These are phyloP conservation scores for Penicillium paradoxum DNA, from an alignment of 495 filamentous ascomycete genomes.

Conservation along the genomic window DNA sequence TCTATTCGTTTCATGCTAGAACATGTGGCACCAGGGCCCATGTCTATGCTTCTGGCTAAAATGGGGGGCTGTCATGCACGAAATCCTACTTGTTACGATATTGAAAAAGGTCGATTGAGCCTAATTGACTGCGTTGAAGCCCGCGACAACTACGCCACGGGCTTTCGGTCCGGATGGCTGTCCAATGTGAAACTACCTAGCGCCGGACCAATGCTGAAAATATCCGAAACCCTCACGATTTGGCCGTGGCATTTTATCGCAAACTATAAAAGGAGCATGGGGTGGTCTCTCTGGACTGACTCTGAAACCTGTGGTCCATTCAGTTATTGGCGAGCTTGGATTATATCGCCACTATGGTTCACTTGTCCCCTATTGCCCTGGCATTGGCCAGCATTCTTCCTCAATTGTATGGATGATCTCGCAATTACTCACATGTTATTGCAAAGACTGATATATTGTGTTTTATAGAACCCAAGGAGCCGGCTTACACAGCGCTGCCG, in stretches of 20 bases:
- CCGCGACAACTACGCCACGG: constrained; percentile 27
- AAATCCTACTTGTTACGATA: background rate
- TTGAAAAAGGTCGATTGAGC: background rate
- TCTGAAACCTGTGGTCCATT: background rate
- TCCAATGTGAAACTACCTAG: constrained; percentile 5
- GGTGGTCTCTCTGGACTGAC: background rate
- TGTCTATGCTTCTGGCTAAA: background rate
- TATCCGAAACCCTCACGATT: background rate
- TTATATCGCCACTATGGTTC: constrained; percentile 20
- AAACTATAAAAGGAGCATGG: constrained; percentile 1
- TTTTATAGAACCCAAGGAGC: constrained; percentile 16
- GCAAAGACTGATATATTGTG: background rate
- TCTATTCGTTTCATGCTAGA: background rate
- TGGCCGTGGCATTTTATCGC: background rate
- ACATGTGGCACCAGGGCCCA: background rate
- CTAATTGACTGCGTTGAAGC: constrained; percentile 3
- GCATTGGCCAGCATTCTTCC: constrained; percentile 26
- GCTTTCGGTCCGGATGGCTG: constrained; percentile 12
- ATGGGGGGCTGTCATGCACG: background rate
- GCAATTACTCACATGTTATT: background rate
- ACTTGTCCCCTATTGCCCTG: constrained; percentile 14
- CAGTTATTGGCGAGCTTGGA: background rate
- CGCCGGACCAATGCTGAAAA: constrained; percentile 4
- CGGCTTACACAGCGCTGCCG: constrained; percentile 48
- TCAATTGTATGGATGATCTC: constrained; percentile 14